Evolutionary conservation across 2,329 filamentous ascomycete genomes (phyloP), one percentile per base, ranked within the genome.

Genomic region (Fusarium annulatum): DNA sequence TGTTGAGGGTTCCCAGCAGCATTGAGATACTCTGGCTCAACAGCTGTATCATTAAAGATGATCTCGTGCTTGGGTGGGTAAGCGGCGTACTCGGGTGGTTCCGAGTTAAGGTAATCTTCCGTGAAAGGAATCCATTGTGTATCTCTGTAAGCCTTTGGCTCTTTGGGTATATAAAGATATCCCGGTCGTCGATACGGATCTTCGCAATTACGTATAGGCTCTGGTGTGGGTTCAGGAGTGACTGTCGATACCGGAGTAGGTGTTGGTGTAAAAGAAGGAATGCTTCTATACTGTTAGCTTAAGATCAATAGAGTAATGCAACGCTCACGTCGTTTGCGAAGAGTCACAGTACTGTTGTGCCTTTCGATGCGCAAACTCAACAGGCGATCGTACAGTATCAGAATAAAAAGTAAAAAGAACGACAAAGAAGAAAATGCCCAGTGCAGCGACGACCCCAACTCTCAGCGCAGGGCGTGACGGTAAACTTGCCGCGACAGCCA

Each of bases 1-100:
- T 66, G 64, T 7, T 70, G 58, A 3, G 72, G 72, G 18, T 74
- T 75, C 0, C 55, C 57, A 16, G 36, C 23, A 0, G 69, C 39
- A 3, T 75, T 57, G 1, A 74, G 69, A 5, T 62, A 73, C 11
- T 70, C 69, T 10, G 61, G 34, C 6, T 73, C 72, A 14, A 73
- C 79, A 4, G 85, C 79, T 0, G 90, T 92, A 28, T 92, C 92
- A 74, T 94, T 94, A 11, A 91, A 92, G 81, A 94, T 93, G 23
- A 94, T 89, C 2, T 89, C 82, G 7, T 71, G 58, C 9, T 51
- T 53, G 0, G 75, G 67, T 33, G 84, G 80, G 7, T 82, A 70
- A 12, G 81, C 75, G 9, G 92, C 79, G 3, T 84, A 76, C 9
- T 84, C 76, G 0, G 87, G 88, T 0, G 83, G 80, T 3, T 85